These are phyloP conservation scores for Pelargonium cotyledonis DNA, from an alignment of 441 rosid genomes.

Conservation along the genomic window DNA sequence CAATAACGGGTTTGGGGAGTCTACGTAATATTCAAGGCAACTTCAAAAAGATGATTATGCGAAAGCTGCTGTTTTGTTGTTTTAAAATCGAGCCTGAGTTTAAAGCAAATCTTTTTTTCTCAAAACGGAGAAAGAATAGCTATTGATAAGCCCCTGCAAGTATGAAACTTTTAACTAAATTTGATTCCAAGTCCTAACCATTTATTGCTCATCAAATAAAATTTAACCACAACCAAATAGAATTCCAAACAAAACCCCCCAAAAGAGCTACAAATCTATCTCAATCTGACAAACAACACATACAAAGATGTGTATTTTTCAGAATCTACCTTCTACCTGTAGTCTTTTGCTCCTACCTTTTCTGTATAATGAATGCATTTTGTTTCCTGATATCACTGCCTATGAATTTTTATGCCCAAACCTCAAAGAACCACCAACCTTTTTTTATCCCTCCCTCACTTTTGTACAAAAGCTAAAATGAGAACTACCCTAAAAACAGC, in stretches of 20 bases:
- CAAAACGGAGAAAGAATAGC: too few species aligned
- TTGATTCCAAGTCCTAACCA: slow-evolving; percentile 4
- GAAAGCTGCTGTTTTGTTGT: too few species aligned
- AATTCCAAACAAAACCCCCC: too few species aligned
- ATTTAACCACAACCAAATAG: slow-evolving; percentile 13
- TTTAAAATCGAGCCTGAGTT: too few species aligned
- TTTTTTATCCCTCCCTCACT: neutral
- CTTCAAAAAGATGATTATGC: too few species aligned
- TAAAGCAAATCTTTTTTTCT: too few species aligned
- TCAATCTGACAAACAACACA: slow-evolving; percentile 23
- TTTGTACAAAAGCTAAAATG: slow-evolving; percentile 19
- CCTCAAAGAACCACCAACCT: slow-evolving; percentile 26
- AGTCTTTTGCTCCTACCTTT: slow-evolving; percentile 26
- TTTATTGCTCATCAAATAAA: slow-evolving; percentile 23
- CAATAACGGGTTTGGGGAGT: too few species aligned
- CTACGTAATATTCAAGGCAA: too few species aligned
- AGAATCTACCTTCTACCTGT: slow-evolving; percentile 15
- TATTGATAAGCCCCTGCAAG: too few species aligned
- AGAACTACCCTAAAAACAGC: slow-evolving; percentile 6
- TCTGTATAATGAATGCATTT: slow-evolving; percentile 25
- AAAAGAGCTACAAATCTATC: neutral
- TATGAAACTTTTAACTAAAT: too few species aligned
- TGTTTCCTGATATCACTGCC: slow-evolving; percentile 8
- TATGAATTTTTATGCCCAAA: neutral
- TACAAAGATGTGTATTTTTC: slow-evolving; percentile 13